Conservation (phyloP, 1,139 yeast genomes). For the Zygotorulaspora mrakii region DNA sequence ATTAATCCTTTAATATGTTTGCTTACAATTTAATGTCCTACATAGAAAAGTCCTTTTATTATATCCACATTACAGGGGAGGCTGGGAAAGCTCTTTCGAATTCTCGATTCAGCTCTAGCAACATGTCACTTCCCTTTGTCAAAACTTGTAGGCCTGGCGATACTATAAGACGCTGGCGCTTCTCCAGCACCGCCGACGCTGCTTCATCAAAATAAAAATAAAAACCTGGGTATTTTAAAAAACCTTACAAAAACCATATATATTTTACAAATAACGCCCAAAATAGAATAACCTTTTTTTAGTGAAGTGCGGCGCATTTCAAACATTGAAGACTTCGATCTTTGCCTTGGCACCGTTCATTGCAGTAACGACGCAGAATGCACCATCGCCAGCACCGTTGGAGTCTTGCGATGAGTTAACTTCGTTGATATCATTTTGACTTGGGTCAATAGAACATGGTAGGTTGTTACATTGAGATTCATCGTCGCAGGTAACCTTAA, state of each 20-base stretch:
- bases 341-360: slow-evolving; percentile 57
- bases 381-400: slow-evolving; percentile 61
- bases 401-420: slow-evolving; percentile 40
- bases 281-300: not conserved
- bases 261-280: slow-evolving; percentile 1
- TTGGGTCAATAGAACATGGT: slow-evolving; percentile 76
- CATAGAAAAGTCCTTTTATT: too few species aligned
- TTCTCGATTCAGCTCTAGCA: too few species aligned
- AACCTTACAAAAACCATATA: not conserved
- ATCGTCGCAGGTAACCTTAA: slow-evolving; percentile 69
- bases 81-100: too few species aligned
- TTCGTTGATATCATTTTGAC: slow-evolving; percentile 52
- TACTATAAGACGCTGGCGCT: too few species aligned
- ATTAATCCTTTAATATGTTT: too few species aligned
- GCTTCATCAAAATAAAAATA: slow-evolving; percentile 1
- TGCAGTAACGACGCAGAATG: slow-evolving; percentile 82
- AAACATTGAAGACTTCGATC: slow-evolving; percentile 58
- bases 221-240: too few species aligned
- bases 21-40: too few species aligned
- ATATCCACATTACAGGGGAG: too few species aligned
- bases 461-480: slow-evolving; percentile 66
- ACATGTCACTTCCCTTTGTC: too few species aligned
- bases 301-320: not conserved
- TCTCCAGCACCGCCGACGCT: too few species aligned
- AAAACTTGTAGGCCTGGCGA: too few species aligned